phyloP scores from a whole-genome alignment of 2,329 filamentous ascomycete genomes.

The Phyllosticta paracitricarpa region DNA sequence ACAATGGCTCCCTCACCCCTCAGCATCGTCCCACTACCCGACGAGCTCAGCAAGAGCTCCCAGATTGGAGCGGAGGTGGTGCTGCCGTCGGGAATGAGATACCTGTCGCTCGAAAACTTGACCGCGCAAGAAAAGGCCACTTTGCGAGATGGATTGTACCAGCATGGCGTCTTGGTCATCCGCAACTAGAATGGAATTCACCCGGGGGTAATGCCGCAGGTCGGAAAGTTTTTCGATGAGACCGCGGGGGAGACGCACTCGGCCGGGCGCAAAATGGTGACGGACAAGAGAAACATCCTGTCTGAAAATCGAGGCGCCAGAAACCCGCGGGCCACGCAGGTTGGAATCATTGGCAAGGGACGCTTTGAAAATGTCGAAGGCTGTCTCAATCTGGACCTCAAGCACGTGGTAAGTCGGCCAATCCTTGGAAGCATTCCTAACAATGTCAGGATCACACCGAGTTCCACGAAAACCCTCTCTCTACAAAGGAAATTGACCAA shows the following conservation, averaged over 20 bases:
- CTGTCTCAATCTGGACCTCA: constrained; percentile 13
- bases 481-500: constrained; percentile 11
- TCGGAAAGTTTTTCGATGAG: constrained; percentile 15
- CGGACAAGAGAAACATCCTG: constrained; percentile 12
- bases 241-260: constrained; percentile 14
- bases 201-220: constrained; percentile 11
- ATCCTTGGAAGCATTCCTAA: not conserved
- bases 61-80: constrained; percentile 13
- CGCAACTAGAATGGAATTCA: constrained; percentile 13
- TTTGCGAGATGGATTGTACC: constrained; percentile 13
- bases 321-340: constrained; percentile 14
- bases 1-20: constrained; percentile 10
- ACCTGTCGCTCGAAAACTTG: constrained; percentile 9
- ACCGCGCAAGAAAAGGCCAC: constrained; percentile 11
- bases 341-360: constrained; percentile 15
- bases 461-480: constrained; percentile 24
- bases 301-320: constrained; percentile 6
- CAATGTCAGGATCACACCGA: constrained; percentile 10
- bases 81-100: constrained; percentile 5
- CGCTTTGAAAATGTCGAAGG: constrained; percentile 13
- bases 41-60: constrained; percentile 10
- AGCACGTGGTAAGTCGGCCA: constrained; percentile 11
- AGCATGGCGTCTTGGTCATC: constrained; percentile 15
- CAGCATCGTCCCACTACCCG: constrained; percentile 8
- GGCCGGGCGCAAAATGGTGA: constrained; percentile 14